These are phyloP conservation scores for Reutealis trisperma DNA, from an alignment of 345 rosid genomes.

Conservation along the genomic window DNA sequence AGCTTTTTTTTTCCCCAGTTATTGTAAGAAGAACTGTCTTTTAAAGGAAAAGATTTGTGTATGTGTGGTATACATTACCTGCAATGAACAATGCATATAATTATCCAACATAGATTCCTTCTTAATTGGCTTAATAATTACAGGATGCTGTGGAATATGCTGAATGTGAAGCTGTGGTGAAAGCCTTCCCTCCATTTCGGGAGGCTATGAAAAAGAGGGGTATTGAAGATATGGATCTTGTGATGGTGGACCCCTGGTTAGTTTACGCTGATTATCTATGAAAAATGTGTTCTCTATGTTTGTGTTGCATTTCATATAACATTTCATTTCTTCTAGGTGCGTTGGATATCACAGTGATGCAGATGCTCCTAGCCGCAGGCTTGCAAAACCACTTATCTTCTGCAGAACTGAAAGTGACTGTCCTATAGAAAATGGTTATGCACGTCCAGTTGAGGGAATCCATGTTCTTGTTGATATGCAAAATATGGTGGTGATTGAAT, in stretches of 20 bases:
- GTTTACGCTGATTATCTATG: slow-evolving; percentile 14
- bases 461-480: slow-evolving; percentile 88
- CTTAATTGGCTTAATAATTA: slow-evolving; percentile 6
- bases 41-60: too few species aligned
- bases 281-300: slow-evolving; percentile 4
- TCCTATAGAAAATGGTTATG: slow-evolving; percentile 98
- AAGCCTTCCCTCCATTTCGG: slow-evolving; percentile 70
- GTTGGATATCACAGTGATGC: slow-evolving; percentile 81
- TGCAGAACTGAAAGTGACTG: slow-evolving; percentile 96
- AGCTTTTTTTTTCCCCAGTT: too few species aligned
- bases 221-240: slow-evolving; percentile 94
- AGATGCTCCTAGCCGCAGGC: slow-evolving; percentile 83
- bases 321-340: slow-evolving; percentile 54
- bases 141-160: slow-evolving; percentile 91
- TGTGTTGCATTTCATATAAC: slow-evolving; percentile 1
- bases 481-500: slow-evolving; percentile 84
- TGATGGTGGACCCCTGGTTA: slow-evolving; percentile 66
- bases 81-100: too few species aligned
- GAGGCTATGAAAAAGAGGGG: slow-evolving; percentile 98
- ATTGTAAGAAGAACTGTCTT: too few species aligned
- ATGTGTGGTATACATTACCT: too few species aligned
- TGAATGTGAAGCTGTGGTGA: slow-evolving; percentile 91
- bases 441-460: slow-evolving; percentile 94
- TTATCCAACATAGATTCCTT: not conserved
- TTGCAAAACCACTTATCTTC: slow-evolving; percentile 93